Base-by-base conservation (phyloP, 306 rosid genomes). In the Cucurbita maxima region DNA sequence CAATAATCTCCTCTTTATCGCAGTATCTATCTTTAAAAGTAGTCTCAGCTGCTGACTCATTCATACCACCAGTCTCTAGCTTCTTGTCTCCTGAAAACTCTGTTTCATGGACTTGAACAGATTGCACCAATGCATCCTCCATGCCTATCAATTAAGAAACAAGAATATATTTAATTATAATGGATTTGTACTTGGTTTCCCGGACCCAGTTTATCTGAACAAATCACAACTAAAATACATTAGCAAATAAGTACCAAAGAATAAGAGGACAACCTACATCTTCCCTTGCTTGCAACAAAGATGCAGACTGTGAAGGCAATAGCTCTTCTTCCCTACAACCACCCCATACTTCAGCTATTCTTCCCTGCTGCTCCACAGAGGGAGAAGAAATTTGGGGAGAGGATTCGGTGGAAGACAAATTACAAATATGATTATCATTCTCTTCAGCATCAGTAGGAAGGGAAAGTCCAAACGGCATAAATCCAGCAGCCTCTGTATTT, bases 221-320 rank as follows among this genome's bases (percentile, higher is more conserved):
- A 66, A 75, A 19, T 68, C 75, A 53, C 25, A 63, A 48, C 43
- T 34, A 63, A 76, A 77, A 19, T 25, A 56, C 6, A 7, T 9
- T 58, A 44, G 56, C 58, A 76, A 52, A 73, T 66, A 80, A 75
- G 75, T 79, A 79, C 75, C 72, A 81, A 66, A 77, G 82, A 76
- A 81, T 86, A 86, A 87, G 93, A 84, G 96, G 84, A 90, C 90
- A 88, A 90, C 96, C 96, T 88, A 94, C 82, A 89, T 89, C 89
- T 81, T 86, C 97, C 81, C 86, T 80, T 71, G 84, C 77, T 80
- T 75, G 88, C 79, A 60, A 71, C 83, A 76, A 77, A 80, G 76
- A 84, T 66, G 73, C 60, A 62, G 74, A 74, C 51, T 0, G 72
- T 52, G 71, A 13, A 72, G 57, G 62, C 25, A 71, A n/a, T 16